Evolutionary conservation across 257 asterid species (phyloP), one percentile per base, ranked within the genome.

Genomic region (Mitragyna speciosa): DNA sequence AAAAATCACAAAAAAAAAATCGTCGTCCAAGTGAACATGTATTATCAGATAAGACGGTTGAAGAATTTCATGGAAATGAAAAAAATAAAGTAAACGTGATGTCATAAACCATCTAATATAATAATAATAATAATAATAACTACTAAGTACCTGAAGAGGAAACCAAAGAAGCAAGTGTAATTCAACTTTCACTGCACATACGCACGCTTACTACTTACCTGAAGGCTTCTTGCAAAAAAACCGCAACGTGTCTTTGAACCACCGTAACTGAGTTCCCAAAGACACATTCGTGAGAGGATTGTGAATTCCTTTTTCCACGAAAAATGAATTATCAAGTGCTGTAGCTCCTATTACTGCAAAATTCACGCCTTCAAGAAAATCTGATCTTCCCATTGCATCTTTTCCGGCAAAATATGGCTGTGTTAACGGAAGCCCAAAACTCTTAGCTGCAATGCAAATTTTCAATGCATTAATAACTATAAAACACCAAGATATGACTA

Each of bases 281-380:
- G 94, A 87, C 28, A 75, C 84, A 73, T 87, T 85, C n/a, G 88
- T 79, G 22, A 4, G 0, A 14, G 76, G 80, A 78, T 80, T 82
- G 7, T 11, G 15, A 14, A 87, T 71, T 51, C 94, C 94, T 5
- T 36, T 80, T 33, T 80, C 59, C 79, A 33, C 52, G 36, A 77
- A 85, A 65, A 73, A 91, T 14, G 68, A 73, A n/a, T 26, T 28
- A 77, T 83, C 87, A 45, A 88, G 80, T 33, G 90, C 88, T 19
- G 90, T 77, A 8, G 94, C 85, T 79, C 91, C 94, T 0, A 30
- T 68, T n/a, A 73, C 79, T 10, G 83, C 94, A 78, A 84, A 81
- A 78, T 84, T 84, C 54, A 84, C 82, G 6, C 87, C 87, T 43
- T 33, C 1, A 45, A 5, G n/a, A 41, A 58, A 69, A 47, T 43